Conservation (phyloP, 2,329 filamentous ascomycete species). For the Conoideocrella luteorostrata region DNA sequence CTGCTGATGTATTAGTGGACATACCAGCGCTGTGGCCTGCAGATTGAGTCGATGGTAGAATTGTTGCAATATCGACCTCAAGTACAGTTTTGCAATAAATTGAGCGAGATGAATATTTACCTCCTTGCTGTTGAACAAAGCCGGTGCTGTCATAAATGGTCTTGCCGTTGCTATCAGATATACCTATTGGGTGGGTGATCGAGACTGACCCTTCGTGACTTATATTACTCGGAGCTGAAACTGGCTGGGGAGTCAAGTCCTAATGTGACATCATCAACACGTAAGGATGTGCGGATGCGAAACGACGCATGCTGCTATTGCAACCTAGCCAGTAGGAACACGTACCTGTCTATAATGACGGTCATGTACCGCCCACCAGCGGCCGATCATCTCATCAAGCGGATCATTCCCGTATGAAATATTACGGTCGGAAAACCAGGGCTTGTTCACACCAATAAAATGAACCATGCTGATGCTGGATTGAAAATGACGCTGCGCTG, state of each 20-base stretch:
- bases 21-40: not conserved
- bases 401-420: constrained; percentile 50
- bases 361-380: constrained; percentile 95
- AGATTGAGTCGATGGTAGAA: not conserved
- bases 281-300: too few species aligned
- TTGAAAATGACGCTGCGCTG: constrained; percentile 89
- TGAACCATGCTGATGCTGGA: constrained; percentile 85
- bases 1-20: not conserved
- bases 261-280: too few species aligned
- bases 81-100: too few species aligned
- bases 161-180: not conserved
- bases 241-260: too few species aligned
- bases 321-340: constrained; percentile 10
- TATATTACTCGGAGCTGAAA: too few species aligned
- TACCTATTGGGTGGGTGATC: not conserved
- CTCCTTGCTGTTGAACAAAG: not conserved
- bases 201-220: not conserved
- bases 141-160: too few species aligned
- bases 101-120: not conserved
- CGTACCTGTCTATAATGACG: constrained; percentile 64
- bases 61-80: not conserved
- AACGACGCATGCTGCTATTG: too few species aligned
- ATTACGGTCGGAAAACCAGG: constrained; percentile 66
- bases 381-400: constrained; percentile 76
- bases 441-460: constrained; percentile 89